Evolutionary conservation across 2,329 filamentous ascomycete species (phyloP), one percentile per base, ranked within the genome.

Genomic region (Diplodia corticola): DNA sequence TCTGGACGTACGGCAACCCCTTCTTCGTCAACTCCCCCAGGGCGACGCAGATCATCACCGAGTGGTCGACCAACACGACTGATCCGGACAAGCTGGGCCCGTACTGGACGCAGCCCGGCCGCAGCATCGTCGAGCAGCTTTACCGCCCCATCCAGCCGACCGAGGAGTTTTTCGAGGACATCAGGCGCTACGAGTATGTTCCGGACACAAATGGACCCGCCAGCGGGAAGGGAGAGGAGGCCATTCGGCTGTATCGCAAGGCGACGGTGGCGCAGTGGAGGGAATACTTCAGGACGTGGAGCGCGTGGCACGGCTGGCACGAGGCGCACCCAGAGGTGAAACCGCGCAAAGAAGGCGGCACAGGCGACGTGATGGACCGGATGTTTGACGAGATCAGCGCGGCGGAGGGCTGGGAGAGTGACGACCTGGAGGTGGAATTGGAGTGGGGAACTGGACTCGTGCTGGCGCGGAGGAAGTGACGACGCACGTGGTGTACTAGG

Each of bases 1-100:
- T 88, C 72, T 89, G 84, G 85, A 87, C 86, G 1, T 90, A 90
- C 75, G 87, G 86, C 71, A 88, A 90, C 75, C 86, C 85, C 71
- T 79, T 87, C 37, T 81, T 90, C 61, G 75, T 87, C 17, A 82
- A 84, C 24, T 81, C 81, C 69, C 81, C 84, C 6, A 71, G 72
- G 37, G 85, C 85, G 17, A 87, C 83, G 26, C 72, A 73, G 51
- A 79, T 89, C 26, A 80, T 89, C 71, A 78, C 85, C 71, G 75
- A 78, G 30, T 89, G 85, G 69, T 81, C 83, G 67, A 88, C 88
- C 76, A 83, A 81, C 6, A 65, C 67, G 17, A 73, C 79, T 17
- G 80, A 77, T 35, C 80, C 84, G 35, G 79, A 82, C 0, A 69
- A 81, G 35, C 77, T 90, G 79, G 86, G 85, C 0, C 74, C 75